phyloP scores from a whole-genome alignment of 1,284 basidiomycete species.

The Irpex sp. region DNA sequence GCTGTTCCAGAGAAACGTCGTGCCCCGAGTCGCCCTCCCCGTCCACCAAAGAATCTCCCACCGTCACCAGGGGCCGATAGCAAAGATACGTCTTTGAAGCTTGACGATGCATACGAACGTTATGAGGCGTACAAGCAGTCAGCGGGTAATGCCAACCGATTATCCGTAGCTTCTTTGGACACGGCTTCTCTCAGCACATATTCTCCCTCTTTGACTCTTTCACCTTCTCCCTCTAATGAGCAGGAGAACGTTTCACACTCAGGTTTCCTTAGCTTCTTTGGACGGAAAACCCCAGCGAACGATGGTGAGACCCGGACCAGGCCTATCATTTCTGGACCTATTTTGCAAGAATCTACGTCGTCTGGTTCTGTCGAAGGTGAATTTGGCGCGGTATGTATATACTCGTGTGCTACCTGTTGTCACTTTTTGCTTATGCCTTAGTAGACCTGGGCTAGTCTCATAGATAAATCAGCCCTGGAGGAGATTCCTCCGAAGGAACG shows the following conservation, averaged over 20 bases:
- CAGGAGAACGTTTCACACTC: constrained; percentile 30
- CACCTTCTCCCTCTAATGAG: constrained; percentile 15
- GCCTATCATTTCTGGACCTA: constrained; percentile 48
- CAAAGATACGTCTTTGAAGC: constrained; percentile 28
- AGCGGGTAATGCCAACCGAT: constrained; percentile 42
- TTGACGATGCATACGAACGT: constrained; percentile 89
- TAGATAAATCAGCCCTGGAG: constrained; percentile 78
- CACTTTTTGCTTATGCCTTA: not conserved
- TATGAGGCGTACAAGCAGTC: constrained; percentile 77
- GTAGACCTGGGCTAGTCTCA: constrained; percentile 88
- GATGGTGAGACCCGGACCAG: constrained; percentile 35
- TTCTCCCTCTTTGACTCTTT: constrained; percentile 8
- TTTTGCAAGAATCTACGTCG: constrained; percentile 5
- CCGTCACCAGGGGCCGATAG: constrained; percentile 34
- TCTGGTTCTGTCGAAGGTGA: constrained; percentile 21
- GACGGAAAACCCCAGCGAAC: constrained; percentile 45
- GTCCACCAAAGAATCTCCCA: constrained; percentile 50
- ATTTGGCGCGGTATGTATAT: constrained; percentile 63
- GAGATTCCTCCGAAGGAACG: constrained; percentile 76
- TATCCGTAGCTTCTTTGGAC: constrained; percentile 58
- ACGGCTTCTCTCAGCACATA: constrained; percentile 28
- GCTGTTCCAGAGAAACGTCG: constrained; percentile 30
- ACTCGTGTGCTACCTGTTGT: not conserved
- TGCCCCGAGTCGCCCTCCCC: constrained; percentile 9
- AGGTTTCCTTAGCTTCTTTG: constrained; percentile 52